Conservation (phyloP, 768 basidiomycete genomes). For the Agaricus subrufescens region DNA sequence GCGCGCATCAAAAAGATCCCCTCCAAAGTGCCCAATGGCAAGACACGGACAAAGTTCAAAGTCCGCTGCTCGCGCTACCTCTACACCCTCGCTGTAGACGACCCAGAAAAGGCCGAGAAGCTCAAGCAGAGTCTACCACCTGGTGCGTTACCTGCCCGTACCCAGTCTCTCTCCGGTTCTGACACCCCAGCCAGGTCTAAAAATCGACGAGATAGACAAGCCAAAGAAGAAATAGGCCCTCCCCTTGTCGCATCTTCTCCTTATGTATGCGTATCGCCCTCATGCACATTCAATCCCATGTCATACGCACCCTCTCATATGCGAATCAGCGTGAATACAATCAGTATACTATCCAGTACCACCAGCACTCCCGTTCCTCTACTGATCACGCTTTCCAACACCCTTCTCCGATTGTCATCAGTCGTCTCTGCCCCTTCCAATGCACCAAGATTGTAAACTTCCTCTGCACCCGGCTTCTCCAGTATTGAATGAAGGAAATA, state of each 20-base stretch:
- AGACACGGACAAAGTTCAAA: conserved; percentile 95
- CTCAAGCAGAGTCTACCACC: conserved; percentile 93
- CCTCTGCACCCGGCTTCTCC: neutral
- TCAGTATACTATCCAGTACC: conserved; percentile 9
- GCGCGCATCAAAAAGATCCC: conserved; percentile 96
- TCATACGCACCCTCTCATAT: neutral
- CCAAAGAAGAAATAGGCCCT: conserved; percentile 70
- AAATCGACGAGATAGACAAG: conserved; percentile 67
- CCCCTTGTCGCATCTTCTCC: conserved; percentile 10
- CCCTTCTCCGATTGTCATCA: conserved; percentile 5
- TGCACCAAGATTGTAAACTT: conserved; percentile 28
- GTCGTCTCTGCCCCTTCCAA: conserved; percentile 16
- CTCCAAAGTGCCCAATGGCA: conserved; percentile 60
- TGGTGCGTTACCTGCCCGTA: conserved; percentile 48
- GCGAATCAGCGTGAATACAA: conserved; percentile 1
- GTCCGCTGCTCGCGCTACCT: conserved; percentile 94
- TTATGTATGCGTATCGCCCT: conserved; percentile 2
- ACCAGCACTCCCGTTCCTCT: conserved; percentile 17
- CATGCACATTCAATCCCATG: neutral
- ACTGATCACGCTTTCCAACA: conserved; percentile 15
- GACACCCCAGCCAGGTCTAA: conserved; percentile 48
- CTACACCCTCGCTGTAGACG: conserved; percentile 95
- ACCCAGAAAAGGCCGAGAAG: conserved; percentile 98
- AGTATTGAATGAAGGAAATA: conserved; percentile 39
- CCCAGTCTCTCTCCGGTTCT: neutral